A percentile compares a stretch with the other conserved stretches of the same genome.
These are phyloP conservation scores for Eimeria zaria DNA, from an alignment of 169 alveolate species.

Conservation along the genomic window DNA sequence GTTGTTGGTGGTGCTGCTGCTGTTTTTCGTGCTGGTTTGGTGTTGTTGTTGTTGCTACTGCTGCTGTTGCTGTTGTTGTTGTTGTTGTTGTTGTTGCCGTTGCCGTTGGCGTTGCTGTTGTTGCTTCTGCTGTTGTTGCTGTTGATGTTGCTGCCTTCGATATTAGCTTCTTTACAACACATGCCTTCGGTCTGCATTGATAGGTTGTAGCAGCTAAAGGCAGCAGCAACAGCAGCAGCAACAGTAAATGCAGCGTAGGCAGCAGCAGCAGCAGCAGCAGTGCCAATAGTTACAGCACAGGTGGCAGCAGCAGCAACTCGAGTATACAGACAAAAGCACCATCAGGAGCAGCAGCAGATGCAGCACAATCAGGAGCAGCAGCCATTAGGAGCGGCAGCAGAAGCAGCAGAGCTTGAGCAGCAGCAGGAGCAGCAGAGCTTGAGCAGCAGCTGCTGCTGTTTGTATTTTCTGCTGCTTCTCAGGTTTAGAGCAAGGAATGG, in stretches of 20 bases:
- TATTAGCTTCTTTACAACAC: neutral
- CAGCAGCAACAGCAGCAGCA: neutral
- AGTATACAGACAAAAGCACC: too few species aligned
- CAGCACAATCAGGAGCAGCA: neutral
- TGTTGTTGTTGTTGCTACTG: neutral
- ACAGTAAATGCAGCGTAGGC: neutral
- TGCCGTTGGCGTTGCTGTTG: neutral
- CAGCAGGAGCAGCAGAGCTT: conserved; percentile 16
- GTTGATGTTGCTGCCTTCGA: neutral
- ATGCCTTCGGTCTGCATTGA: conserved; percentile 54
- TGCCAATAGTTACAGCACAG: too few species aligned
- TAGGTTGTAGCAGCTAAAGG: conserved; percentile 12
- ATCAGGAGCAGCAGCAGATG: neutral
- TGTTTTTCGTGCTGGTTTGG: too few species aligned
- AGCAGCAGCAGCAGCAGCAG: neutral
- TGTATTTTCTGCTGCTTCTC: neutral
- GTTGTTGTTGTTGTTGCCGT: neutral
- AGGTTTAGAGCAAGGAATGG: conserved; percentile 80
- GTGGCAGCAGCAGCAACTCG: neutral
- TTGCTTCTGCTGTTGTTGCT: neutral
- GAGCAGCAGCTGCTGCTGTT: neutral
- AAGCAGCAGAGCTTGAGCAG: conserved; percentile 2
- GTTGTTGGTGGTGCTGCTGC: too few species aligned
- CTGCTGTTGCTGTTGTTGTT: neutral
- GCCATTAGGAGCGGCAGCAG: conserved; percentile 26